These are phyloP conservation scores for Fusarium denticulatum DNA, from an alignment of 2,329 filamentous ascomycete genomes.

Conservation along the genomic window DNA sequence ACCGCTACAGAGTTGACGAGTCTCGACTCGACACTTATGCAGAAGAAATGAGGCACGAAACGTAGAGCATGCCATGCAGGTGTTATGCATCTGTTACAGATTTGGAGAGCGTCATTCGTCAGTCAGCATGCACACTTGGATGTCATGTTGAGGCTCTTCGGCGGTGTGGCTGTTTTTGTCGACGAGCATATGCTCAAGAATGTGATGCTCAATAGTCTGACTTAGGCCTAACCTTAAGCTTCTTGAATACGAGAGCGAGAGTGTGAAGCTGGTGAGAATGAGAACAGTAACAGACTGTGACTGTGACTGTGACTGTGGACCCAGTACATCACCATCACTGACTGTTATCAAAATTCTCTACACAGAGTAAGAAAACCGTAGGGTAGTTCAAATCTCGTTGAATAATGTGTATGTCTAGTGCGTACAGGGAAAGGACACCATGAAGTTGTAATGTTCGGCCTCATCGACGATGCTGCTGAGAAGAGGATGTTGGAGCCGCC, in stretches of 20 bases:
- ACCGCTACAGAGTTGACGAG: slow-evolving; percentile 12
- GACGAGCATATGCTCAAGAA: not conserved
- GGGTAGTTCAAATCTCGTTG: not conserved
- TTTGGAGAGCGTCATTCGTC: slow-evolving; percentile 12
- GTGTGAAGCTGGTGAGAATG: not conserved
- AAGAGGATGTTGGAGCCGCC: not conserved
- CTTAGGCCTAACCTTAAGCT: not conserved
- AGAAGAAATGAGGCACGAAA: slow-evolving; percentile 7
- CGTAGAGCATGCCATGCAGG: slow-evolving; percentile 9
- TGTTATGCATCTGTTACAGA: slow-evolving; percentile 15
- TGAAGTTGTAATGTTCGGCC: not conserved
- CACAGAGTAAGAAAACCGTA: too few species aligned
- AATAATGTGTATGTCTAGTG: not conserved
- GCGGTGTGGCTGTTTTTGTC: slow-evolving; percentile 12
- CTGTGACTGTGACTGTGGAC: not conserved
- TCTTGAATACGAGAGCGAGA: not conserved
- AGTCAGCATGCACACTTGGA: not conserved
- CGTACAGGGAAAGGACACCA: not conserved
- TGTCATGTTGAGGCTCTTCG: slow-evolving; percentile 19
- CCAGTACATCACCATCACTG: not conserved
- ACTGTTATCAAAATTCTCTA: not conserved
- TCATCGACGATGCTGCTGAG: not conserved
- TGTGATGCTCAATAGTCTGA: not conserved
- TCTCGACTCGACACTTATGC: slow-evolving; percentile 3
- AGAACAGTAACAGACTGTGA: not conserved